Base-by-base conservation (phyloP, 208 protist genomes). In the Wallacemonas rigidus region DNA sequence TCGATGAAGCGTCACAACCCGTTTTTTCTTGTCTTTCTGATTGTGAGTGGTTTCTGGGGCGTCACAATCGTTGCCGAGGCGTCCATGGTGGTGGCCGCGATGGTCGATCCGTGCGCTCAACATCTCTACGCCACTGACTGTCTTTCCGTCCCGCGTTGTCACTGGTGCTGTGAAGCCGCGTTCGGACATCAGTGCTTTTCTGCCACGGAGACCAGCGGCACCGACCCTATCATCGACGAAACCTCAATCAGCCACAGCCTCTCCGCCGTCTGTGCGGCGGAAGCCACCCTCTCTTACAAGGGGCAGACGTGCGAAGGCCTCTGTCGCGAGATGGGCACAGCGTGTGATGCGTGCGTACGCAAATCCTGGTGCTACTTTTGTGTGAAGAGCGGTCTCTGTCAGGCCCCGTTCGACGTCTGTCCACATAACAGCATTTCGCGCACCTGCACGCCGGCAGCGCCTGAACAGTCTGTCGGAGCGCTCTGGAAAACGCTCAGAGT, bases 161-260 rank as follows among this genome's bases (percentile, higher is more conserved):
- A 56, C 17, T 86, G 76, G 76, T 86, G 81, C 70, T 86, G 81
- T 45, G 77, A 82, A 14, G 63, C 47, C 7, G 65, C 72, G 51
- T 50, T 78, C n/a, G 81, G 76, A 26, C 5, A 35, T 44, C 81
- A 81, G 58, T 86, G 81, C 69, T 75, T 86, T 72, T 41, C 70
- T 68, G 56, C 47, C 1, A 48, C 57, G 14, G n/a, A 53, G 17
- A 43, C 14, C 38, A 45, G 8, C 53, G 17, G 44, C 17, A 43
- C 3, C 35, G 6, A 17, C 47, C 12, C 35, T 14, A 44, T 9
- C 12, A 48, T 7, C 36, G 9, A 15, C 50, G 3, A 50, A 40
- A 76, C 47, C 2, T 44, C 17, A 51, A 51, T 26, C 26, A 26
- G 26, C 0, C 26, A 26, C 26, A 9, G 14, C n/a, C 6, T 58